phyloP scores from a whole-genome alignment of 768 basidiomycete species.

The Mycena pura region DNA sequence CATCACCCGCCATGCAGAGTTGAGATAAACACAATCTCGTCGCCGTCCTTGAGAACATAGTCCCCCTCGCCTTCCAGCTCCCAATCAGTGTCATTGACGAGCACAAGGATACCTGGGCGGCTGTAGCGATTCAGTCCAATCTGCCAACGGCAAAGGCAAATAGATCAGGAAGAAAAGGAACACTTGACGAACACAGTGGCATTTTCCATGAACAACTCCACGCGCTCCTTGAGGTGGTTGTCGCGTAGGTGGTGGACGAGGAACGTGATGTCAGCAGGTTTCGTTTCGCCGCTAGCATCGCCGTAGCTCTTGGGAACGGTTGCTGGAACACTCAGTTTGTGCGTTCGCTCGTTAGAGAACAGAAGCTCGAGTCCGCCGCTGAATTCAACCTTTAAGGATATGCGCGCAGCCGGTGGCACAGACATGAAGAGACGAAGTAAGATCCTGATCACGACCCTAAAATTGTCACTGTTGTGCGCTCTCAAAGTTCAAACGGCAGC shows the following conservation, averaged over 20 bases:
- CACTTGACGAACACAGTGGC: slow-evolving; percentile 87
- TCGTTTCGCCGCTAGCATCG: slow-evolving; percentile 32
- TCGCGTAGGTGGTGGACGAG: slow-evolving; percentile 82
- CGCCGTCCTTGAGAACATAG: slow-evolving; percentile 75
- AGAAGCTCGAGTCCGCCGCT: slow-evolving; percentile 87
- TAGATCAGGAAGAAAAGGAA: neutral
- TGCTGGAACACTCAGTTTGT: slow-evolving; percentile 62
- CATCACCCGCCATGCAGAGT: slow-evolving; percentile 93
- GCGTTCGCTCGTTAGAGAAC: slow-evolving; percentile 72
- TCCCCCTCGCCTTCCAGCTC: slow-evolving; percentile 95
- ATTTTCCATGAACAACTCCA: slow-evolving; percentile 89
- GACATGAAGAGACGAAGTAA: too few species aligned
- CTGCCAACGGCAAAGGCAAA: neutral
- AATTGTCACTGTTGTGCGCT: too few species aligned
- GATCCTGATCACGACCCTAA: too few species aligned
- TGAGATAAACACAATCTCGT: slow-evolving; percentile 96
- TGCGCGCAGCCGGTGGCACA: slow-evolving; percentile 24
- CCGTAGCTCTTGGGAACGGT: slow-evolving; percentile 46
- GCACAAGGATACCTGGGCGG: slow-evolving; percentile 93
- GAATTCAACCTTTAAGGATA: slow-evolving; percentile 73
- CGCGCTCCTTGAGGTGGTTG: slow-evolving; percentile 81
- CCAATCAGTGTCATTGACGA: slow-evolving; percentile 99
- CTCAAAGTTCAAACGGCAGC: too few species aligned
- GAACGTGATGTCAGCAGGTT: slow-evolving; percentile 70
- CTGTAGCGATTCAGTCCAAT: slow-evolving; percentile 47